Evolutionary conservation across 495 filamentous ascomycete genomes (phyloP).

Genomic region (Neurospora sp.): DNA sequence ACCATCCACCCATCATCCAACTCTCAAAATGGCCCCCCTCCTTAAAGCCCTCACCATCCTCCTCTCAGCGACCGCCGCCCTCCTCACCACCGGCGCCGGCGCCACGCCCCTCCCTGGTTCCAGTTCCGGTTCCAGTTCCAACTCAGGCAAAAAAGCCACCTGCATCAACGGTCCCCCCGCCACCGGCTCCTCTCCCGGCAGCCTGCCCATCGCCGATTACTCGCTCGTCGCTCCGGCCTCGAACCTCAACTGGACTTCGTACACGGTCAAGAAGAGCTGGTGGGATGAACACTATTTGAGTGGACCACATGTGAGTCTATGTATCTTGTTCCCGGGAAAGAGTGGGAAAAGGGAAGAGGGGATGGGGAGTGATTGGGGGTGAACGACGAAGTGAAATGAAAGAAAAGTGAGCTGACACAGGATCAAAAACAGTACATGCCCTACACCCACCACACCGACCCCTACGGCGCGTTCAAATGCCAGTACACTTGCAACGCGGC

Average conservation of each 20-base stretch:
- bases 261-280: constrained; percentile 12
- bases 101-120: not conserved
- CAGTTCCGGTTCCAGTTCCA: not conserved
- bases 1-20: not conserved
- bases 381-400: too few relatives aligned
- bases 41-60: not conserved
- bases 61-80: not conserved
- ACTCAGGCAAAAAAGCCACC: not conserved
- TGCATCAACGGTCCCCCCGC: constrained; percentile 15
- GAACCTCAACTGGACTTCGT: constrained; percentile 8
- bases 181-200: not conserved
- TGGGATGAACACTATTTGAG: constrained; percentile 14
- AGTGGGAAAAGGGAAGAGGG: too few relatives aligned
- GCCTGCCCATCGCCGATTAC: constrained; percentile 13
- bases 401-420: too few relatives aligned
- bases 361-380: too few relatives aligned
- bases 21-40: not conserved
- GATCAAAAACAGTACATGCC: constrained; percentile 14
- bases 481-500: constrained; percentile 26
- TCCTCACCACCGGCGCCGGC: not conserved
- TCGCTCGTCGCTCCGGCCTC: constrained; percentile 7
- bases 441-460: constrained; percentile 6
- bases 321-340: too few relatives aligned
- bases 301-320: constrained; percentile 20
- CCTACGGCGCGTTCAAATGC: constrained; percentile 24